Base-by-base conservation (phyloP, 345 rosid species). In the Dipteronia dyeriana region DNA sequence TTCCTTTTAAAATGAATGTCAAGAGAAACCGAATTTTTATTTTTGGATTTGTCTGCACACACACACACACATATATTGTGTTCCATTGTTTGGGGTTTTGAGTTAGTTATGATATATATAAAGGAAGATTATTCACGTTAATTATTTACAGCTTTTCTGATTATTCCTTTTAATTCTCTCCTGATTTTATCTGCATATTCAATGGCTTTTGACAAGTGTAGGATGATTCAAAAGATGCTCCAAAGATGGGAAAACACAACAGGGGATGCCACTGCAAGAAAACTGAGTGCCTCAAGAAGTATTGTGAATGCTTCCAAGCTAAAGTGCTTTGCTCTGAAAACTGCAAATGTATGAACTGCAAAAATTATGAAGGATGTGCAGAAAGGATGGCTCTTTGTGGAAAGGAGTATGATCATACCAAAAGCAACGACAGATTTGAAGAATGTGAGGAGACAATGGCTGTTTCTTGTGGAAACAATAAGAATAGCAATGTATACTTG, bases 251-350 rank as follows among this genome's bases (percentile, higher is more conserved):
- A 71, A 79, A 82, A 70, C 85, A 82, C 70, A 76, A 76, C 66
- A 83, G 72, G 66, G 91, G 94, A 43, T 90, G 94, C 82, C 76
- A 82, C 54, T 90, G 91, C 85, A 88, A 87, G 83, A 84, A 77
- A 81, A 78, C 82, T 1, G 71, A 75, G 74, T 90, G 91, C 82
- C 73, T 84, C 41, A 88, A 87, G 84, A 87, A 76, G 75, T 90
- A 90, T 56, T 88, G 94, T 59, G 91, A 90, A 80, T 87, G 94
- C 79, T 88, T 86, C 78, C 88, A 83, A 75, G 91, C 88, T 76
- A 85, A 83, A 10, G 78, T 81, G 45, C 45, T 75, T 61, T 90
- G 90, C 85, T 84, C 87, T 25, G 85, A 81, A 34, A 87, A 80
- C 63, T 88, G 94, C 81, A 85, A 84, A 79, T 90, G 94, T 57